These are phyloP conservation scores for Brassica carinata DNA, from an alignment of 345 rosid species.

Conservation along the genomic window DNA sequence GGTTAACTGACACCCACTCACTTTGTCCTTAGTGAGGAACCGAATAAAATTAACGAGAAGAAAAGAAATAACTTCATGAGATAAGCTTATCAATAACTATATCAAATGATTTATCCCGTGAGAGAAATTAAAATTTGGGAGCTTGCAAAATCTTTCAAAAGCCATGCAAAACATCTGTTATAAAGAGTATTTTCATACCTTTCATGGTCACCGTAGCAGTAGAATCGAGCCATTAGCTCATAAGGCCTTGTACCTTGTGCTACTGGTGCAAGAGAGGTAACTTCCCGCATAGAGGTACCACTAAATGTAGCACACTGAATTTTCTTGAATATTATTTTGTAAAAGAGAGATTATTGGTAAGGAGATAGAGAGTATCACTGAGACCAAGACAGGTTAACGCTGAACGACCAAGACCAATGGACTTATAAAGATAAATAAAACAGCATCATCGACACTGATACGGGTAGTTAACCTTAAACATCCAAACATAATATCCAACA, in stretches of 20 bases:
- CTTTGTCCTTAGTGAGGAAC: constrained; percentile 30
- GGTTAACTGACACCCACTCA: constrained; percentile 28
- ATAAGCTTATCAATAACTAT: not conserved
- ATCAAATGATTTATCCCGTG: not conserved
- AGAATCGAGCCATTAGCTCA: constrained; percentile 69
- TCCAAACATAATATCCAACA: not conserved
- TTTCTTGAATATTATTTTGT: not conserved
- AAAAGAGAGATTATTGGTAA: not conserved
- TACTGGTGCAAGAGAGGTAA: constrained; percentile 65
- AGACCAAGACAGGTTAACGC: too few species aligned
- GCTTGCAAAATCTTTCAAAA: constrained; percentile 62
- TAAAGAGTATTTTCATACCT: constrained; percentile 32
- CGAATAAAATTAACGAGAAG: not conserved
- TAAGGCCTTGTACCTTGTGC: constrained; percentile 60
- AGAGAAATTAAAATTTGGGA: not conserved
- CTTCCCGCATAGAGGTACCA: constrained; percentile 11
- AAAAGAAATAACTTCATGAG: not conserved
- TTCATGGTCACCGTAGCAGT: constrained; percentile 42
- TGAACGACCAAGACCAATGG: too few species aligned
- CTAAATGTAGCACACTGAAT: not conserved
- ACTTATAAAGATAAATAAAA: too few species aligned
- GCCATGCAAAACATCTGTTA: constrained; percentile 54
- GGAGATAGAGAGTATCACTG: too few species aligned
- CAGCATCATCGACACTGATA: not conserved
- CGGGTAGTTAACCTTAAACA: not conserved